phyloP scores from a whole-genome alignment of 495 filamentous ascomycete species.

The Talaromyces nanjingensis region DNA sequence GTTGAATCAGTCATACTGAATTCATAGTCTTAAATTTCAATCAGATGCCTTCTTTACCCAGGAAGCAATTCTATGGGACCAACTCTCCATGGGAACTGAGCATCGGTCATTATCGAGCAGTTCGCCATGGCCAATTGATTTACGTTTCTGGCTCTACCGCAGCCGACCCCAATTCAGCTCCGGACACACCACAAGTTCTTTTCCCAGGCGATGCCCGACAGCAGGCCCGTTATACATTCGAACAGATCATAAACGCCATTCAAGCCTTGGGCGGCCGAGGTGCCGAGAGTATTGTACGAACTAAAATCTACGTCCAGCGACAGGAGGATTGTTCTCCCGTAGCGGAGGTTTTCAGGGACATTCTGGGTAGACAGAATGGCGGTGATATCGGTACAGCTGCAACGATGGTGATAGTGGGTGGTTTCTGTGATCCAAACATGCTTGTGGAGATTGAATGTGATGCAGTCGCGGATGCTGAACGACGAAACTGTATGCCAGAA shows the following conservation, averaged over 20 bases:
- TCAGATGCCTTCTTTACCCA: background rate
- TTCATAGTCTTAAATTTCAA: background rate
- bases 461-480: conserved; percentile 24
- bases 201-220: conserved; percentile 32
- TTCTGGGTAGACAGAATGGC: conserved; percentile 23
- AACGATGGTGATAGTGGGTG: conserved; percentile 34
- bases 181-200: conserved; percentile 25
- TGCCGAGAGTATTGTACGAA: conserved; percentile 28
- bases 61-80: conserved; percentile 24
- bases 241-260: conserved; percentile 34
- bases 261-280: conserved; percentile 33
- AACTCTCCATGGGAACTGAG: conserved; percentile 35
- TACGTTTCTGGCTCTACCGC: conserved; percentile 43
- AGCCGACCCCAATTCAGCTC: conserved; percentile 26
- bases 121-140: conserved; percentile 34
- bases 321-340: conserved; percentile 28
- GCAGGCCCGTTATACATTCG: conserved; percentile 31
- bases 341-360: conserved; percentile 27
- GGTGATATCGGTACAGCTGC: conserved; percentile 29
- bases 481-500: background rate
- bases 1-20: background rate
- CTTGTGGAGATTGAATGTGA: conserved; percentile 41
- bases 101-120: conserved; percentile 42
- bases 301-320: conserved; percentile 33
- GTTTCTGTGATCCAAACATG: conserved; percentile 40